Conservation (phyloP, 2,329 filamentous ascomycete species). For the Talaromyces sp. region DNA sequence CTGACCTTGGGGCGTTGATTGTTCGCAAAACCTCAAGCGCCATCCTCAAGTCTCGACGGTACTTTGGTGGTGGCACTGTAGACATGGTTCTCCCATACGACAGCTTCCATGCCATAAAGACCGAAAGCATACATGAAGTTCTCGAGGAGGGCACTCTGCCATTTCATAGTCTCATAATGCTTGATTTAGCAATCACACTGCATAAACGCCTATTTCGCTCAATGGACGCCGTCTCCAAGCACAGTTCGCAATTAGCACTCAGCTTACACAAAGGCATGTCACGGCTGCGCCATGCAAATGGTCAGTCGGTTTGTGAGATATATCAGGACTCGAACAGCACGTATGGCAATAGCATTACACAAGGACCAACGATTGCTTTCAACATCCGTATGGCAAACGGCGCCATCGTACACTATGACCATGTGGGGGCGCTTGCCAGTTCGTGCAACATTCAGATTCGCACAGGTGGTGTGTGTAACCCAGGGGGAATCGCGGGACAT, state of each 20-base stretch:
- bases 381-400: conserved; percentile 68
- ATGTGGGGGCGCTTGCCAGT: conserved; percentile 83
- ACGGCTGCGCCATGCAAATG: conserved; percentile 65
- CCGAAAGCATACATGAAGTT: conserved; percentile 66
- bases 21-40: conserved; percentile 66
- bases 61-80: conserved; percentile 93
- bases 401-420: conserved; percentile 71
- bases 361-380: conserved; percentile 78
- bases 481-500: conserved; percentile 72
- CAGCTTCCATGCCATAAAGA: conserved; percentile 78
- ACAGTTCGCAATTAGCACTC: conserved; percentile 63
- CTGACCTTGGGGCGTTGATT: conserved; percentile 80
- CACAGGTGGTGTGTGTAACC: conserved; percentile 87
- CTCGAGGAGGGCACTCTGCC: conserved; percentile 90
- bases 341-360: conserved; percentile 44
- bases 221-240: conserved; percentile 64
- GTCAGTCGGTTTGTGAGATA: conserved; percentile 59
- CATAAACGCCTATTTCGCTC: conserved; percentile 67
- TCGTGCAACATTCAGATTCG: conserved; percentile 77
- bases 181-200: conserved; percentile 67
- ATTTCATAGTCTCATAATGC: conserved; percentile 81
- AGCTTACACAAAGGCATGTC: conserved; percentile 57
- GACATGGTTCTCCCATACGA: conserved; percentile 77
- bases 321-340: conserved; percentile 48
- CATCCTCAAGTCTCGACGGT: conserved; percentile 63